Conservation (phyloP, 306 rosid species). For the Casuarina glauca region DNA sequence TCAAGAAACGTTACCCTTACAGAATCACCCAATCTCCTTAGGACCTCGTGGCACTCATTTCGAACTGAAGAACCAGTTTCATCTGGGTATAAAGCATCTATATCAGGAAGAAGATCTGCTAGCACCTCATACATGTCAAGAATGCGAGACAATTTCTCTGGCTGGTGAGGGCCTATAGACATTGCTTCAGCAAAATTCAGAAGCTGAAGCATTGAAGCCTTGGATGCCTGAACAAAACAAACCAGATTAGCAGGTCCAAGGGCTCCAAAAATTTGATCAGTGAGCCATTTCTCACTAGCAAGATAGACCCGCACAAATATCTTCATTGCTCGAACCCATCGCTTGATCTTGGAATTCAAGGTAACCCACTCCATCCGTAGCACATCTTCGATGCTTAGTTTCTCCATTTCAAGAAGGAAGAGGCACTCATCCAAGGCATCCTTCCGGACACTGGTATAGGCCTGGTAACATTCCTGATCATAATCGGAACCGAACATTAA, state of each 20-base stretch:
- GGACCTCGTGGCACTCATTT: constrained; percentile 71
- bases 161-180: constrained; percentile 88
- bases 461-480: constrained; percentile 70
- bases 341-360: constrained; percentile 73
- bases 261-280: constrained; percentile 73
- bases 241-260: constrained; percentile 44
- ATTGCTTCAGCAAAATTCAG: constrained; percentile 89
- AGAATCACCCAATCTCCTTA: constrained; percentile 67
- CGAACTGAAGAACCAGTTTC: constrained; percentile 70
- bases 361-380: constrained; percentile 68
- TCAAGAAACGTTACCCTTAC: constrained; percentile 68
- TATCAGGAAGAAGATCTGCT: constrained; percentile 62
- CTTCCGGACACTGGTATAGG: constrained; percentile 60
- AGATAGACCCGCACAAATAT: constrained; percentile 82
- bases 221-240: constrained; percentile 81
- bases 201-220: constrained; percentile 83
- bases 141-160: constrained; percentile 74
- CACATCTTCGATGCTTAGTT: constrained; percentile 81
- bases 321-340: constrained; percentile 86
- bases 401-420: constrained; percentile 76
- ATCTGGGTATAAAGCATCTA: constrained; percentile 58
- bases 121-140: constrained; percentile 95
- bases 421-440: constrained; percentile 89
- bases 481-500: constrained; percentile 69
- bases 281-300: constrained; percentile 75